Conservation (phyloP, 108 stramenopile genomes). For the Nannochloropsis gaditana region DNA sequence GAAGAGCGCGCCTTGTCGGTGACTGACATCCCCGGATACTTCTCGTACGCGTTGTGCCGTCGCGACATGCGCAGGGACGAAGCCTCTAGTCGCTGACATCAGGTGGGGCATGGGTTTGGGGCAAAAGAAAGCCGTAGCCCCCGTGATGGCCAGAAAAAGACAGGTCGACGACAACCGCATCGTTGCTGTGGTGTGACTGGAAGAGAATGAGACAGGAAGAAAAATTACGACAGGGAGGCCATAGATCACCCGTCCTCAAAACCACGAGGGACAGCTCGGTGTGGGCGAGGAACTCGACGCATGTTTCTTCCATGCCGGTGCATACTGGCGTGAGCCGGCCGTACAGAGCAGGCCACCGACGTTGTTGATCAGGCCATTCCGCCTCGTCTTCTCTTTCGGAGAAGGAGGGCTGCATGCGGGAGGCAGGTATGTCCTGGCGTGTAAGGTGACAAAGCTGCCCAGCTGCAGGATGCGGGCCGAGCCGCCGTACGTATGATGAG, state of each 20-base stretch:
- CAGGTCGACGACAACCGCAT: slow-evolving; percentile 16
- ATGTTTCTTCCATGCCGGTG: no score
- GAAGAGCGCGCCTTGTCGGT: slow-evolving; percentile 16
- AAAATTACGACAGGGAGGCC: neutral
- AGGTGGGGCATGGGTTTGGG: neutral
- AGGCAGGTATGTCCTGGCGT: no score
- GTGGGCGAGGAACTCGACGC: neutral
- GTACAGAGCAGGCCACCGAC: no score
- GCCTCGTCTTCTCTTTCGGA: no score
- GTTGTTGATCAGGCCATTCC: no score
- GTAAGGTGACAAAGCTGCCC: no score
- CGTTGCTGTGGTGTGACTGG: neutral
- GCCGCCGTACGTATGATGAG: no score
- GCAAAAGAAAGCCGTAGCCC: slow-evolving; percentile 1
- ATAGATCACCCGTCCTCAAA: neutral
- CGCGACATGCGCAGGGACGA: neutral
- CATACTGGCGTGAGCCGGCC: no score
- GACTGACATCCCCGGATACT: neutral
- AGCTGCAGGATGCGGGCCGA: no score
- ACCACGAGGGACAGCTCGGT: neutral
- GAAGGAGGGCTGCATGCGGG: no score
- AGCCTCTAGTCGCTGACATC: neutral
- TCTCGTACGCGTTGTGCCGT: neutral
- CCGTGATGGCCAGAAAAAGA: neutral
- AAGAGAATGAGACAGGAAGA: neutral